Evolutionary conservation across 2,329 filamentous ascomycete species (phyloP).

Genomic region (Penicillium sp.): DNA sequence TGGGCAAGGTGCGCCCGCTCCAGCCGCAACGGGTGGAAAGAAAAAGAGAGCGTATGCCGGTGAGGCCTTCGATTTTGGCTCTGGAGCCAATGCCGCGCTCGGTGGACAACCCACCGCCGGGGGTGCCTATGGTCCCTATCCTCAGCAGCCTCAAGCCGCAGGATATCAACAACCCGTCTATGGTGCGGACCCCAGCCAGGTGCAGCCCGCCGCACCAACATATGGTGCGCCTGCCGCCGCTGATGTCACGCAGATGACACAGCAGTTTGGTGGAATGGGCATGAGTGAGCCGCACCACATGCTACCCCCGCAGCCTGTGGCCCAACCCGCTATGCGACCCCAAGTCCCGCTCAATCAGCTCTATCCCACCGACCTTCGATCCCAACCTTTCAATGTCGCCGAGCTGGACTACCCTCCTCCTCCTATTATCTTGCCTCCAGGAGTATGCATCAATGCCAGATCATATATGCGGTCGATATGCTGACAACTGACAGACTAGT

Average conservation of each 20-base stretch:
- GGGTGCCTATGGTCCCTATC: conserved; percentile 63
- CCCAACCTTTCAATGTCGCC: conserved; percentile 88
- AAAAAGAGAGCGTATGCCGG: conserved; percentile 96
- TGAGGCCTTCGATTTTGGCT: conserved; percentile 88
- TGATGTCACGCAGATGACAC: conserved; percentile 70
- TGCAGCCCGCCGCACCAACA: conserved; percentile 64
- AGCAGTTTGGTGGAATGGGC: conserved; percentile 79
- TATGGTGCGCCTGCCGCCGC: conserved; percentile 59
- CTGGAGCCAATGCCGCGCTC: conserved; percentile 74
- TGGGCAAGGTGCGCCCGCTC: conserved; percentile 32
- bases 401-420: conserved; percentile 91
- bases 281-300: conserved; percentile 59
- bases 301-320: conserved; percentile 39
- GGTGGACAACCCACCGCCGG: conserved; percentile 52
- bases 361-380: conserved; percentile 86
- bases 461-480: conserved; percentile 12
- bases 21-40: conserved; percentile 40
- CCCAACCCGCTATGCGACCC: conserved; percentile 41
- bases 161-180: conserved; percentile 46
- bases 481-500: conserved; percentile 65
- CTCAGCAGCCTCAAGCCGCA: conserved; percentile 51
- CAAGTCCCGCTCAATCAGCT: conserved; percentile 72
- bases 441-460: conserved; percentile 61
- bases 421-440: conserved; percentile 83
- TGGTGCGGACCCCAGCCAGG: conserved; percentile 45